Conservation (phyloP, 2,329 filamentous ascomycete species). For the Fusarium tupiense region DNA sequence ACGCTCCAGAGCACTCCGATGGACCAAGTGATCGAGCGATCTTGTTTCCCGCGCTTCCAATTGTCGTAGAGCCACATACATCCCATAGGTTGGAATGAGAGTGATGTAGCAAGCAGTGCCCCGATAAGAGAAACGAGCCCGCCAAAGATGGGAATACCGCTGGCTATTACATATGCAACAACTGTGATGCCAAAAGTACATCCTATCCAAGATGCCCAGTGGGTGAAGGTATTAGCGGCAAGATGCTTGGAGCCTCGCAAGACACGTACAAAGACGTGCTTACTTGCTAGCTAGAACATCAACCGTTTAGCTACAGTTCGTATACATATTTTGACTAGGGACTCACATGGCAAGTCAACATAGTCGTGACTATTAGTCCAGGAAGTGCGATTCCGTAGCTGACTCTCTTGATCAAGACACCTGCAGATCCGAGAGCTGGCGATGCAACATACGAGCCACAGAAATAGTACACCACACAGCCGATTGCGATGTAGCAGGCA, state of each 20-base stretch:
- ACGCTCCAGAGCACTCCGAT: slow-evolving; percentile 5
- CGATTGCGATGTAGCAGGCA: slow-evolving; percentile 46
- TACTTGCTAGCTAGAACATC: neutral
- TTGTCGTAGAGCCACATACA: slow-evolving; percentile 45
- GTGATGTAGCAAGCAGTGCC: slow-evolving; percentile 39
- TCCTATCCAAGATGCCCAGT: slow-evolving; percentile 46
- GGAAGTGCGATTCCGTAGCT: slow-evolving; percentile 50
- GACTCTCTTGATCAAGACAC: slow-evolving; percentile 52
- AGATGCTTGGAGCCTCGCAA: slow-evolving; percentile 44
- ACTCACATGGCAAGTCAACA: slow-evolving; percentile 37
- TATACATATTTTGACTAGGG: too few species aligned
- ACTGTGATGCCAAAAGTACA: slow-evolving; percentile 38
- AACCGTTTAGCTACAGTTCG: neutral
- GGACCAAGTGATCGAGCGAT: neutral
- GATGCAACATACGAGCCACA: slow-evolving; percentile 58
- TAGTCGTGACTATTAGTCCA: slow-evolving; percentile 39
- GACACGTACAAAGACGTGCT: slow-evolving; percentile 9
- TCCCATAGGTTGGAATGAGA: slow-evolving; percentile 42
- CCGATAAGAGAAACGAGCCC: slow-evolving; percentile 41
- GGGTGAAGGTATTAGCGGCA: slow-evolving; percentile 37
- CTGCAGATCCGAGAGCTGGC: slow-evolving; percentile 57
- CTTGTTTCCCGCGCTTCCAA: slow-evolving; percentile 18
- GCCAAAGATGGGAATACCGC: slow-evolving; percentile 34
- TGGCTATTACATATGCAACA: slow-evolving; percentile 40
- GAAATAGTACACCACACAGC: slow-evolving; percentile 55